A percentile compares a stretch with the other conserved stretches of the same genome.
These are phyloP conservation scores for Lizonia empirigonia DNA, from an alignment of 2,329 filamentous ascomycete genomes.

Conservation along the genomic window DNA sequence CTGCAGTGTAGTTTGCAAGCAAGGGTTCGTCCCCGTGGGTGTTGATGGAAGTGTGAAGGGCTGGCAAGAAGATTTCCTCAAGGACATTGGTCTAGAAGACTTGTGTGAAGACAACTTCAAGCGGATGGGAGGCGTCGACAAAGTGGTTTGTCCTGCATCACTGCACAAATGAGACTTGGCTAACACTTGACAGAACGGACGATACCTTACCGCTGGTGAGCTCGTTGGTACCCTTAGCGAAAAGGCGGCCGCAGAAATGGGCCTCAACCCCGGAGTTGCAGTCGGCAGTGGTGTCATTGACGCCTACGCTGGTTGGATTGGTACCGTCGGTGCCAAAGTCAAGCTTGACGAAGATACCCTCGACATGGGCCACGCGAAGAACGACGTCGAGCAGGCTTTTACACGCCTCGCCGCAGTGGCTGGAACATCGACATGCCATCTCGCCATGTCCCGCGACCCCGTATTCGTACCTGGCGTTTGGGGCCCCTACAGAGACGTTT, in stretches of 20 bases:
- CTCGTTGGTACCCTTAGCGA: conserved; percentile 84
- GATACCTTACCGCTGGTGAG: conserved; percentile 90
- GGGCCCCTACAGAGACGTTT: conserved; percentile 94
- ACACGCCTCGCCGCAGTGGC: conserved; percentile 91
- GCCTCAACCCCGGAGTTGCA: conserved; percentile 83
- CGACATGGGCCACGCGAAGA: conserved; percentile 70
- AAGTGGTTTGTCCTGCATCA: conserved; percentile 73
- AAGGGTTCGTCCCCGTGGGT: conserved; percentile 94
- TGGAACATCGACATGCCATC: conserved; percentile 94
- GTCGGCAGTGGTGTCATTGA: conserved; percentile 97
- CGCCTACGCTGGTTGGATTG: conserved; percentile 98
- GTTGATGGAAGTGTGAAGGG: conserved; percentile 97
- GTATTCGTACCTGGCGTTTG: conserved; percentile 96
- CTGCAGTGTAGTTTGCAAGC: conserved; percentile 96
- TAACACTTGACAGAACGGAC: conserved; percentile 75
- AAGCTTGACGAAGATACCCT: conserved; percentile 72
- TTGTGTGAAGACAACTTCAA: conserved; percentile 85
- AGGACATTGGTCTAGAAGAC: conserved; percentile 83
- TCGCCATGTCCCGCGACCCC: conserved; percentile 91
- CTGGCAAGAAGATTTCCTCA: conserved; percentile 95
- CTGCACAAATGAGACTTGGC: conserved; percentile 33
- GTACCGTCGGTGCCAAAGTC: conserved; percentile 96
- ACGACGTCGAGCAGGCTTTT: conserved; percentile 91
- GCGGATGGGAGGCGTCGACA: conserved; percentile 91
- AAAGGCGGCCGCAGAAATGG: conserved; percentile 80